Evolutionary conservation across 2,329 filamentous ascomycete genomes (phyloP), one percentile per base, ranked within the genome.

Genomic region (Pseudogymnoascus sp.): DNA sequence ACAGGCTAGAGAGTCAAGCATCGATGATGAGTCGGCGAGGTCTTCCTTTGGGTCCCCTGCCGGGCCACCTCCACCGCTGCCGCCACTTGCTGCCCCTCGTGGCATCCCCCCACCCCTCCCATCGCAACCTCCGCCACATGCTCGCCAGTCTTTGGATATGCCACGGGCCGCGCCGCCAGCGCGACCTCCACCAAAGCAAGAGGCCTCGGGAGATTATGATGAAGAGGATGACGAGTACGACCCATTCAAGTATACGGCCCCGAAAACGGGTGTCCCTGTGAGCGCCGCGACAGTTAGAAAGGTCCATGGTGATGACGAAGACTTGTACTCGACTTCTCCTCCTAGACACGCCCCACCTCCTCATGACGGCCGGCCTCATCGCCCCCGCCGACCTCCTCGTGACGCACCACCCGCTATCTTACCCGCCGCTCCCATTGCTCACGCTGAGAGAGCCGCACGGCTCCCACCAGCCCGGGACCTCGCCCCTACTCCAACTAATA

Each of bases 221-320:
- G 86, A 89, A 9, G 87, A 89, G 6, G 81, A 84, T 25, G 87
- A 89, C 28, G 88, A 89, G 2, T 91, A 91, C 70, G 88, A 91
- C 71, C 86, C 88, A 1, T 86, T 81, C 69, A 85, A 79, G 66
- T 84, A 86, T 69, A 74, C 76, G 5, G 71, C 76, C 4, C 68
- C 77, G 6, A 71, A 64, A 66, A 70, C 66, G 71, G 35, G 23
- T 18, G 33, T 64, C 3, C 65, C 66, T 16, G 25, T 43, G 31
- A 59, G 52, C 43, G 60, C 62, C 38, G 61, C 68, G n/a, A 66
- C 67, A 16, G 65, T 69, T 18, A 64, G 65, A 33, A 55, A 55
- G 49, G 61, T 67, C 49, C 67, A 69, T 21, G 61, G 60, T 63
- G 60, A 55, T 7, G 68, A 71, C 59, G 71, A 73, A n/a, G 71